Base-by-base conservation (phyloP, 148 eudicot species). In the Persicaria maculosa region DNA sequence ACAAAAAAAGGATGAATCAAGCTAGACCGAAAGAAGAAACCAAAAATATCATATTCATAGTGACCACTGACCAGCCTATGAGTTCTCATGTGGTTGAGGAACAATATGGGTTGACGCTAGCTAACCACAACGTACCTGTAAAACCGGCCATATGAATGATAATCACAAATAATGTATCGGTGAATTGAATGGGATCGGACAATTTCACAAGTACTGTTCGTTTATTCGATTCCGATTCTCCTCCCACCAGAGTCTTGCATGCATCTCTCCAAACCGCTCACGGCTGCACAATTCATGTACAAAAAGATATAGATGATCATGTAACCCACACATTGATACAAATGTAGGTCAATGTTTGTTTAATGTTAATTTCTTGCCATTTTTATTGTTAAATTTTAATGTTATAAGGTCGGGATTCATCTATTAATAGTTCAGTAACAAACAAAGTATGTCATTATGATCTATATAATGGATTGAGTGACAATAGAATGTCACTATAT, bases 211-310 rank as follows among this genome's bases (percentile, higher is more conserved):
- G 85, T 95, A 95, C 61, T 90, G 93, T 77, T 88, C 87, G 47
- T 88, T 93, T 81, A 95, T 83, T 83, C 98, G 84, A 74, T 91
- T 88, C 76, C 98, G 85, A 80, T 95, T 95, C 79, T 95, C 97
- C 73, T 92, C 98, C 98, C 98, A 95, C 98, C 98, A 95, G 19
- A 92, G 77, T 74, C 93, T 82, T 55, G 98, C 98, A 80, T 92
- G 93, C 82, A 95, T 81, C 81, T 95, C 98, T 57, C 92, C 98
- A 74, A 88, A 95, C 73, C 85, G 86, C 79, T 92, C 98, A 47
- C 98, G 98, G 75, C 98, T 95, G 98, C 83, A 80, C 50, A 52
- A 52, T 9, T 52, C 16, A 9, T 10, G 1, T 0, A 10, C 0
- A 1, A 52, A 31, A 1, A 31, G 0, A 31, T 31, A 31, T 31